phyloP scores from a whole-genome alignment of 169 alveolate genomes.

The Pseudocohnilembus persalinus region DNA sequence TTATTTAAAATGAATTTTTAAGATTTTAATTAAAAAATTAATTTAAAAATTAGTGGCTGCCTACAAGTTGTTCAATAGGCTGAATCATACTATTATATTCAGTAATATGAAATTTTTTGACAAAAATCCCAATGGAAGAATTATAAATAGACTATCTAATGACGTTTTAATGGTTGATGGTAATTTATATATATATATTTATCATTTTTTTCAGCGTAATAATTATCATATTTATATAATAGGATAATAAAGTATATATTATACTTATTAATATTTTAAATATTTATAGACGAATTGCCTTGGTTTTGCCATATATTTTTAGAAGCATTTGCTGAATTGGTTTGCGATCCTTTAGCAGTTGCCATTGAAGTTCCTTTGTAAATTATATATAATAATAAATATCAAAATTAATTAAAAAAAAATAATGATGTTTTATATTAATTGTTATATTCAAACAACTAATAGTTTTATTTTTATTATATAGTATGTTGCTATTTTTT shows the following conservation, averaged over 20 bases:
- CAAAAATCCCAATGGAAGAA: conserved; percentile 60
- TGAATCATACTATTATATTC: conserved; percentile 53
- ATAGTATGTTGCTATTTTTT: conserved; percentile 12
- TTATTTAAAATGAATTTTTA: too few relatives aligned
- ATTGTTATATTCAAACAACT: too few relatives aligned
- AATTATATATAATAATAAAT: too few relatives aligned
- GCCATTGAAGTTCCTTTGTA: not conserved
- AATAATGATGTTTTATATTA: too few relatives aligned
- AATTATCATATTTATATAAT: too few relatives aligned
- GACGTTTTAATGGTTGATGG: conserved; percentile 52
- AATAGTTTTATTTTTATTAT: too few relatives aligned
- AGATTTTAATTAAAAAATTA: too few relatives aligned
- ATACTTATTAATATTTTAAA: too few relatives aligned
- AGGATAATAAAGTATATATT: too few relatives aligned
- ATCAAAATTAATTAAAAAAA: too few relatives aligned
- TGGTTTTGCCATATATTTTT: conserved; percentile 45
- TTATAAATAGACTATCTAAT: conserved; percentile 60
- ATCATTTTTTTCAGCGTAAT: not conserved
- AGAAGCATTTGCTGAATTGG: conserved; percentile 30
- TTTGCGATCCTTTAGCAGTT: conserved; percentile 10
- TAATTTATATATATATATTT: too few relatives aligned
- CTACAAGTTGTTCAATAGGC: conserved; percentile 37
- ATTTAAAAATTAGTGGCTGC: conserved; percentile 23
- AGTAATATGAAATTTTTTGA: conserved; percentile 57
- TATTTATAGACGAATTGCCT: conserved; percentile 44